Evolutionary conservation across 2,329 filamentous ascomycete species (phyloP).

Genomic region (Cryphonectria naterciae): DNA sequence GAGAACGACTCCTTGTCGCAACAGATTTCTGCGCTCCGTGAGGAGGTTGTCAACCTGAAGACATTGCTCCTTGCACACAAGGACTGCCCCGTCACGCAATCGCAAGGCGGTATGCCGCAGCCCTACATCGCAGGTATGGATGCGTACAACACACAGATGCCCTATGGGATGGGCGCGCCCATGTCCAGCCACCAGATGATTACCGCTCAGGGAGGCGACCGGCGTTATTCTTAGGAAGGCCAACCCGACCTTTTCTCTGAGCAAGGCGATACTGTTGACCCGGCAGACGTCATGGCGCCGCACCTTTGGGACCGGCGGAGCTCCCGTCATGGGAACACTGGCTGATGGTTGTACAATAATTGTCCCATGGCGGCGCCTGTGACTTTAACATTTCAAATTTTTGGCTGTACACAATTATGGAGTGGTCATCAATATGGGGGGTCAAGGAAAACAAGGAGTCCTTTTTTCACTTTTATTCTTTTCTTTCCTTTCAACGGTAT

Average conservation of each 20-base stretch:
- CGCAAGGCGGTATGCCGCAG: constrained; percentile 65
- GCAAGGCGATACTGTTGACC: not conserved
- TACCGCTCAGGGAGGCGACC: constrained; percentile 57
- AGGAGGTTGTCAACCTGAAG: constrained; percentile 95
- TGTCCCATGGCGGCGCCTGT: constrained; percentile 11
- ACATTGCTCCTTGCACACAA: constrained; percentile 92
- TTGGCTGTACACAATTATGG: constrained; percentile 28
- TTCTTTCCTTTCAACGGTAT: constrained; percentile 14
- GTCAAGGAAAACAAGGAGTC: constrained; percentile 26
- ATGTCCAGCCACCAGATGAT: constrained; percentile 58
- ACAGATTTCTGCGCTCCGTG: constrained; percentile 81
- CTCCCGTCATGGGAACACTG: not conserved
- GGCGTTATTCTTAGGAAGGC: constrained; percentile 58
- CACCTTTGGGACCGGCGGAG: not conserved
- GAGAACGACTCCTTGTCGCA: constrained; percentile 88
- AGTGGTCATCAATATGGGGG: constrained; percentile 24
- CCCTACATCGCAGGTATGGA: constrained; percentile 58
- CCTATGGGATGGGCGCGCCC: constrained; percentile 60
- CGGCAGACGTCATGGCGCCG: not conserved
- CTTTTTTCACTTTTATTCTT: constrained; percentile 10
- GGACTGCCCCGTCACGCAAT: constrained; percentile 90
- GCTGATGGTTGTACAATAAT: constrained; percentile 20
- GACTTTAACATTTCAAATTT: constrained; percentile 16
- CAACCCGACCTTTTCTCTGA: not conserved
- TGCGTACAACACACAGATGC: constrained; percentile 58